Conservation (phyloP, 164 flowering plant species). For the Macadamia integrifolia region DNA sequence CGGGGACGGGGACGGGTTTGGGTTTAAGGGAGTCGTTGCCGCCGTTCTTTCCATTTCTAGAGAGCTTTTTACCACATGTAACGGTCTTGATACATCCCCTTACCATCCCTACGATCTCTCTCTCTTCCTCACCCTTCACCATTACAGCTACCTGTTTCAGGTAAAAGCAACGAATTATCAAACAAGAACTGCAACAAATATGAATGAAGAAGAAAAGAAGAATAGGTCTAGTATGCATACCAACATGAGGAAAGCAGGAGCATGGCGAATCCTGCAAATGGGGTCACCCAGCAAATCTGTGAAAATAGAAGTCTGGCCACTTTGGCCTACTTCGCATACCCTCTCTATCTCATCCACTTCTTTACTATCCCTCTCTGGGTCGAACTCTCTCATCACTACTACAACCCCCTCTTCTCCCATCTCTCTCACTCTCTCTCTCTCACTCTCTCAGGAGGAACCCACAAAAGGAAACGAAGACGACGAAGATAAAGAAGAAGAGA, state of each 20-base stretch:
- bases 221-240: constrained; percentile 20
- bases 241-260: constrained; percentile 86
- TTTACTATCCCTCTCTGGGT: constrained; percentile 39
- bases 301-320: constrained; percentile 65
- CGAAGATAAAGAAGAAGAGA: neutral
- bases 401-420: neutral
- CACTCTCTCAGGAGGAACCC: too few relatives aligned
- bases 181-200: neutral
- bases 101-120: constrained; percentile 73
- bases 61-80: constrained; percentile 65
- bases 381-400: constrained; percentile 63
- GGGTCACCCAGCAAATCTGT: constrained; percentile 95
- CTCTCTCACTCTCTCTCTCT: too few relatives aligned
- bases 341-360: constrained; percentile 70
- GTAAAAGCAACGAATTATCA: neutral
- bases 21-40: constrained; percentile 11
- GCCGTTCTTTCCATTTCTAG: constrained; percentile 28
- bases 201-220: neutral
- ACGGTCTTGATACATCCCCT: constrained; percentile 95
- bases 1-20: constrained; percentile 24
- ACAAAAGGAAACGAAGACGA: neutral
- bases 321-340: constrained; percentile 77
- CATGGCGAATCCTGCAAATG: constrained; percentile 82
- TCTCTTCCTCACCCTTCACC: constrained; percentile 27
- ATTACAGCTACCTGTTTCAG: constrained; percentile 58